These are phyloP conservation scores for Cladosporium sp. DNA, from an alignment of 2,329 filamentous ascomycete genomes.

Conservation along the genomic window DNA sequence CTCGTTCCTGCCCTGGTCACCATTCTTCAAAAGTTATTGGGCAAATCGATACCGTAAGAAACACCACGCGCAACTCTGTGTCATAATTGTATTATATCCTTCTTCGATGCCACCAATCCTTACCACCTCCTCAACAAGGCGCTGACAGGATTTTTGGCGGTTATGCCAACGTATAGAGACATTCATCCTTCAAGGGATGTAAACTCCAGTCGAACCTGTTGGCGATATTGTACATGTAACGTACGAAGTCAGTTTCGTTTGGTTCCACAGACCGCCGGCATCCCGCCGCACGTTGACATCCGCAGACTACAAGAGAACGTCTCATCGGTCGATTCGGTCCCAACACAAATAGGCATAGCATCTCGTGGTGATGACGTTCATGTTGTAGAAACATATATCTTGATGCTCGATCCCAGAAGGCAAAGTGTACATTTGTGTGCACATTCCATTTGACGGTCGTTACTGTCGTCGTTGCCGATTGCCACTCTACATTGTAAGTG, in stretches of 20 bases:
- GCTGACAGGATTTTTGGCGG: too few species aligned
- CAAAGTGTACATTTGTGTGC: not conserved
- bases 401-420: not conserved
- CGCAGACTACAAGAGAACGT: too few species aligned
- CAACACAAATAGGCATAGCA: too few species aligned
- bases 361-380: not conserved
- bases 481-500: not conserved
- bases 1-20: not conserved
- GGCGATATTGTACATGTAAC: too few species aligned
- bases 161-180: too few species aligned
- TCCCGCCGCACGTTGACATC: too few species aligned
- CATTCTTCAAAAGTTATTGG: not conserved
- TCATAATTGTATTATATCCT: not conserved
- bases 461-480: not conserved
- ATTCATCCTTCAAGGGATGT: too few species aligned
- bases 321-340: too few species aligned
- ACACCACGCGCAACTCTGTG: not conserved
- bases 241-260: too few species aligned
- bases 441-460: not conserved
- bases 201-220: too few species aligned
- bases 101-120: not conserved
- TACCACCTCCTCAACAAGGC: too few species aligned
- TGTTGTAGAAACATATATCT: not conserved
- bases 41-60: not conserved
- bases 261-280: too few species aligned